A percentile compares a stretch with the other conserved stretches of the same genome.
Evolutionary conservation across 306 rosid genomes (phyloP).

Genomic region (Argentina anserina): DNA sequence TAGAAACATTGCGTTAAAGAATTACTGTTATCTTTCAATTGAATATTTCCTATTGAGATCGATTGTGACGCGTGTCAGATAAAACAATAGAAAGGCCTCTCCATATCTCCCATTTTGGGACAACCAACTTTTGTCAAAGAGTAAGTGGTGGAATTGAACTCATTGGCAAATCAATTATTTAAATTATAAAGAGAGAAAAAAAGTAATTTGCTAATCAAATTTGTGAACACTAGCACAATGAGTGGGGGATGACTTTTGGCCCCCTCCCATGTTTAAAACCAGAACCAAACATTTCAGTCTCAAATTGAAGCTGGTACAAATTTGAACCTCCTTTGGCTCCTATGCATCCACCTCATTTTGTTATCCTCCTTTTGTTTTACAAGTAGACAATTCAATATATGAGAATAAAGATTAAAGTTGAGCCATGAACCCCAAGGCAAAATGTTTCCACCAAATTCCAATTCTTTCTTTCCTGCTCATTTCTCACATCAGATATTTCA

Average conservation of each 20-base stretch:
- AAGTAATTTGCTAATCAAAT: not conserved
- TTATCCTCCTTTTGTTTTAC: not conserved
- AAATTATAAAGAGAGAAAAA: not conserved
- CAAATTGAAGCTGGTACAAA: constrained; percentile 24
- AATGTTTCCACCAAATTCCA: not conserved
- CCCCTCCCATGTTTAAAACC: constrained; percentile 12
- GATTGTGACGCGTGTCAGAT: constrained; percentile 41
- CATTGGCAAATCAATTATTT: not conserved
- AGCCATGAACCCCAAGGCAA: constrained; percentile 10
- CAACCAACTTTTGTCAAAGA: constrained; percentile 32
- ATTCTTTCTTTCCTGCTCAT: not conserved
- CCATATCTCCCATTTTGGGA: constrained; percentile 20
- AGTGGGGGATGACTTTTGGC: constrained; percentile 13
- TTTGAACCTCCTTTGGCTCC: constrained; percentile 30
- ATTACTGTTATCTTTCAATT: too few species aligned
- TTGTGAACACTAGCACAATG: not conserved
- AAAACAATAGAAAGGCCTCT: constrained; percentile 28
- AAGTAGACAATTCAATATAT: constrained; percentile 3
- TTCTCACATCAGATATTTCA: not conserved
- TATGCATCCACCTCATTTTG: constrained; percentile 15
- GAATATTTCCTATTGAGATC: too few species aligned
- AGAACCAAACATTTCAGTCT: constrained; percentile 23
- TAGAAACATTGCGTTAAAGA: too few species aligned
- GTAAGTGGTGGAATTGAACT: constrained; percentile 4
- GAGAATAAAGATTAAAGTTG: constrained; percentile 5